A percentile compares a stretch with the other conserved stretches of the same genome.
These are phyloP conservation scores for Xylaria curta DNA, from an alignment of 495 filamentous ascomycete species.

Conservation along the genomic window DNA sequence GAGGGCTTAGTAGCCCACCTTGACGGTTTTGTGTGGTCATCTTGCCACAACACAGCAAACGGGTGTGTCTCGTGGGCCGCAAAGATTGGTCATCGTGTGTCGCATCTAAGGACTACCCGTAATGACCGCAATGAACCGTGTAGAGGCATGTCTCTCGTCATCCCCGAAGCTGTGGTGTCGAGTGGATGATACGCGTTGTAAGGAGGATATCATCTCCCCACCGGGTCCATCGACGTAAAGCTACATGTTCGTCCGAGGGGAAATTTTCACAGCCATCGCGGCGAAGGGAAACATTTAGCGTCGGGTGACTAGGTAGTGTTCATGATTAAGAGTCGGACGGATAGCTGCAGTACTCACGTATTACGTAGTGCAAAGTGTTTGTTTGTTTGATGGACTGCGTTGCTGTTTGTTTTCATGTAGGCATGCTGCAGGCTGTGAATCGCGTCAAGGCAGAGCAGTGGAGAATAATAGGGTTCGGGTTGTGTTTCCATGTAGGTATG, in stretches of 20 bases:
- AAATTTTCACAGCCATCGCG: neutral
- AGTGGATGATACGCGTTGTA: slow-evolving; percentile 33
- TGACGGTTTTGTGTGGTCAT: slow-evolving; percentile 38
- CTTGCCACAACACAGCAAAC: slow-evolving; percentile 49
- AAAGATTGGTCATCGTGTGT: slow-evolving; percentile 47
- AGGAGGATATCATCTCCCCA: slow-evolving; percentile 13
- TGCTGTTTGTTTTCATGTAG: slow-evolving; percentile 9
- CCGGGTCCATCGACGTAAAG: neutral
- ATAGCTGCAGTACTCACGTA: neutral
- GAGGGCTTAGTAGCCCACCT: slow-evolving; percentile 40
- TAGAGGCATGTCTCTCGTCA: slow-evolving; percentile 42
- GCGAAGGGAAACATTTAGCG: neutral
- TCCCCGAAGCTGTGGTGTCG: slow-evolving; percentile 37
- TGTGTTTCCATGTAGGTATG: slow-evolving; percentile 15
- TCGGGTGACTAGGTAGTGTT: neutral
- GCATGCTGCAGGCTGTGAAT: neutral
- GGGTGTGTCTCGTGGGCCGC: slow-evolving; percentile 54
- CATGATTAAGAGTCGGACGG: neutral
- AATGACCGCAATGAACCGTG: slow-evolving; percentile 34
- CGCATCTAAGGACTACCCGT: slow-evolving; percentile 36
- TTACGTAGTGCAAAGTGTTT: slow-evolving; percentile 4
- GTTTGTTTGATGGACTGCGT: neutral
- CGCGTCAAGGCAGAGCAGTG: slow-evolving; percentile 8
- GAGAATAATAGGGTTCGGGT: neutral
- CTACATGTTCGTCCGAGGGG: slow-evolving; percentile 30